A percentile compares a stretch with the other conserved stretches of the same genome.
Evolutionary conservation across 495 filamentous ascomycete genomes (phyloP).

Genomic region (Letharia lupina): DNA sequence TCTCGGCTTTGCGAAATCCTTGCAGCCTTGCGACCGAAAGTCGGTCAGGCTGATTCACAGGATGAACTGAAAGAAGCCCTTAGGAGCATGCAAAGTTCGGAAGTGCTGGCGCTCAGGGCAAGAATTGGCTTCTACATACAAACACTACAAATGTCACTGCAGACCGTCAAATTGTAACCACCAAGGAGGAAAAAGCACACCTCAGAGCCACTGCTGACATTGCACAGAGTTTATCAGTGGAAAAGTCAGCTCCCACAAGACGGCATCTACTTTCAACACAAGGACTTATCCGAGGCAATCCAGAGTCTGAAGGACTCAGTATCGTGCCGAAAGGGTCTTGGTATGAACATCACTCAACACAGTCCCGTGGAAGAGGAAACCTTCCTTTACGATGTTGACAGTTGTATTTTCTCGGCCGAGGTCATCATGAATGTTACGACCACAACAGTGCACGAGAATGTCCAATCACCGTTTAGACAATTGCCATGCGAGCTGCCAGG

Average conservation of each 20-base stretch:
- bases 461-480: not conserved
- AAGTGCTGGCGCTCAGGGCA: conserved; percentile 4
- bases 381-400: conserved; percentile 19
- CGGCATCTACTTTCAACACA: conserved; percentile 9
- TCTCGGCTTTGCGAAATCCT: conserved; percentile 13
- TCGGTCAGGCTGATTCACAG: not conserved
- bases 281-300: conserved; percentile 12
- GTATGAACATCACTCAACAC: conserved; percentile 2
- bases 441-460: conserved; percentile 8
- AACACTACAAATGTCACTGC: conserved; percentile 19
- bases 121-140: conserved; percentile 16
- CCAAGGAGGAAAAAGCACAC: too few relatives aligned
- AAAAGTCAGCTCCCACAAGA: conserved; percentile 17
- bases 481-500: not conserved
- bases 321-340: conserved; percentile 10
- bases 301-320: conserved; percentile 14
- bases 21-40: not conserved
- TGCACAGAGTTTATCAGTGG: conserved; percentile 19
- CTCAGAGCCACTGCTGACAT: not conserved
- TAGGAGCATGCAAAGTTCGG: conserved; percentile 1
- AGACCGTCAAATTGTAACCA: conserved; percentile 17
- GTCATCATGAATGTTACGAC: conserved; percentile 13
- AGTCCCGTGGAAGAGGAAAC: conserved; percentile 14
- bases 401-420: conserved; percentile 19
- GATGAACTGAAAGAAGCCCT: not conserved